Conservation (phyloP, 768 basidiomycete species). For the Crucibulum laeve region DNA sequence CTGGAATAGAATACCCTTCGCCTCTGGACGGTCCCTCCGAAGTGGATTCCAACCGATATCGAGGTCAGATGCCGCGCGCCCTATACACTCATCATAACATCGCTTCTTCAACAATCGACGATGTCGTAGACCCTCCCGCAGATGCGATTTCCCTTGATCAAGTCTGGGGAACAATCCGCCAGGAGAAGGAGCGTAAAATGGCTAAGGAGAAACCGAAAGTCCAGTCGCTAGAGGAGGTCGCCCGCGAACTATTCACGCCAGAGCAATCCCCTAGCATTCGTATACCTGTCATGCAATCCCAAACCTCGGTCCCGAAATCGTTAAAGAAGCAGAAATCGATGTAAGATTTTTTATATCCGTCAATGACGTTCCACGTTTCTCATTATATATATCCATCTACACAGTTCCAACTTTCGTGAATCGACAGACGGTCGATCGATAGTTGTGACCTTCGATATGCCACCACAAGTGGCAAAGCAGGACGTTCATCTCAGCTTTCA, state of each 20-base stretch:
- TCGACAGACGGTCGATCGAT: conserved; percentile 67
- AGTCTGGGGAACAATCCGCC: conserved; percentile 64
- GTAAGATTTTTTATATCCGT: conserved; percentile 31
- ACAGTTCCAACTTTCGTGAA: conserved; percentile 66
- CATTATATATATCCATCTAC: conserved; percentile 8
- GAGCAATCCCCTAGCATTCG: conserved; percentile 31
- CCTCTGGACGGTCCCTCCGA: conserved; percentile 33
- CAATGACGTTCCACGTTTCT: conserved; percentile 10
- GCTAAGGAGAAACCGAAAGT: conserved; percentile 68
- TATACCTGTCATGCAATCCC: conserved; percentile 33
- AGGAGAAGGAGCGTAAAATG: conserved; percentile 62
- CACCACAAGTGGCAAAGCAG: conserved; percentile 62
- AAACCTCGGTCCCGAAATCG: conserved; percentile 33
- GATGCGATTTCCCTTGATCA: conserved; percentile 45
- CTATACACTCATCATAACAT: conserved; percentile 35
- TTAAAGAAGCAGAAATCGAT: conserved; percentile 61
- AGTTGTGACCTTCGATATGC: conserved; percentile 67
- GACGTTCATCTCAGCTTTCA: conserved; percentile 76
- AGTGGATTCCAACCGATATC: conserved; percentile 24
- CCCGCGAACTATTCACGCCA: conserved; percentile 27
- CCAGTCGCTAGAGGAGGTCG: conserved; percentile 54
- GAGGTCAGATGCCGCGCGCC: conserved; percentile 15
- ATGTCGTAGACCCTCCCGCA: conserved; percentile 32
- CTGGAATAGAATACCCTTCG: conserved; percentile 43
- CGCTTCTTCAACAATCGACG: conserved; percentile 38